Evolutionary conservation across 2,329 filamentous ascomycete genomes (phyloP).

Genomic region (Colletotrichum tamarilloi): DNA sequence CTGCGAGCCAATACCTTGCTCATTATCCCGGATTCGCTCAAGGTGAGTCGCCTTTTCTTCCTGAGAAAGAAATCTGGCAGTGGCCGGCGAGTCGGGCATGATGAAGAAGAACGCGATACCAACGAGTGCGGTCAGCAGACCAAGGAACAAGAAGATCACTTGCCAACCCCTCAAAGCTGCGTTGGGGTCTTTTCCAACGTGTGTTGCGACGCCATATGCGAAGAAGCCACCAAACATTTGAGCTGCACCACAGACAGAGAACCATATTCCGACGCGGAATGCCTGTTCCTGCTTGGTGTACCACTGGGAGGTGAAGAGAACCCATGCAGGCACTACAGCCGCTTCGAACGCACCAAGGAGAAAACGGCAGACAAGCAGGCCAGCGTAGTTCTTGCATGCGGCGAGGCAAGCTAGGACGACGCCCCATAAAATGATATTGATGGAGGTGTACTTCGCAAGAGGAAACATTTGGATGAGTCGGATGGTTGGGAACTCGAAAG

Average conservation of each 20-base stretch:
- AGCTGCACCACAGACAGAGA: constrained; percentile 63
- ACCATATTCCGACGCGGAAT: constrained; percentile 73
- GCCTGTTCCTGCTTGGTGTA: constrained; percentile 78
- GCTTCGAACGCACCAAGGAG: constrained; percentile 77
- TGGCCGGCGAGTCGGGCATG: constrained; percentile 56
- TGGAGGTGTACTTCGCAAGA: constrained; percentile 49
- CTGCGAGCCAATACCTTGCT: constrained; percentile 76
- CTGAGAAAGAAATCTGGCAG: constrained; percentile 60
- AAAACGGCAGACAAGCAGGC: constrained; percentile 73
- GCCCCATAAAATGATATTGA: constrained; percentile 51
- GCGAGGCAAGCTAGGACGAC: constrained; percentile 68
- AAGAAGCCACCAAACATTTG: constrained; percentile 53
- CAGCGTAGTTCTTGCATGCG: constrained; percentile 67
- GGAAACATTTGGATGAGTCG: constrained; percentile 51
- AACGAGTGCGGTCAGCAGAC: constrained; percentile 60
- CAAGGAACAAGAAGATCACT: constrained; percentile 67
- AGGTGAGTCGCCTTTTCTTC: constrained; percentile 59
- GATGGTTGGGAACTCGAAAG: constrained; percentile 51
- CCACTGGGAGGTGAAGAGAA: constrained; percentile 76
- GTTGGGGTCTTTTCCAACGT: constrained; percentile 52
- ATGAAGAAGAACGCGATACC: constrained; percentile 61
- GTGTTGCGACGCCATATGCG: constrained; percentile 59
- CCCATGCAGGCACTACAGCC: constrained; percentile 76
- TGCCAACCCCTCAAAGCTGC: constrained; percentile 71
- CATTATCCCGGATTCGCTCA: constrained; percentile 68